A percentile compares a stretch with the other conserved stretches of the same genome.
These are phyloP conservation scores for Globisporangium nunn DNA, from an alignment of 352 stramenopile genomes.

Conservation along the genomic window DNA sequence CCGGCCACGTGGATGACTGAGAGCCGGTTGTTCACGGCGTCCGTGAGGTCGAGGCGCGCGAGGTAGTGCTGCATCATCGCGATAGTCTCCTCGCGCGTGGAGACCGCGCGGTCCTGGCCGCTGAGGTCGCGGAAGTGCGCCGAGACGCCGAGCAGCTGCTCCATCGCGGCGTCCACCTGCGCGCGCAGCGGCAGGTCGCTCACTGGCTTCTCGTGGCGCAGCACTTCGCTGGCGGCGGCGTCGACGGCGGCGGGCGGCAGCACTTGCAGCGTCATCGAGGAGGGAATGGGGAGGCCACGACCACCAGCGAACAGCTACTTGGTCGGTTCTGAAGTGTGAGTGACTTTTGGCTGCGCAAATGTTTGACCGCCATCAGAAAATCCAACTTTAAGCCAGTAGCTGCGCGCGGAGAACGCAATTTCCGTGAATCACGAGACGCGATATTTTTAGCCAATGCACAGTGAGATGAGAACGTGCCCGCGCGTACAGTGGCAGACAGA, in stretches of 20 bases:
- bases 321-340: background rate
- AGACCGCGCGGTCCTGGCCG: conserved; percentile 56
- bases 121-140: conserved; percentile 62
- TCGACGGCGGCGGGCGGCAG: conserved; percentile 3
- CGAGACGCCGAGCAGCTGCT: conserved; percentile 51
- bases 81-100: conserved; percentile 70
- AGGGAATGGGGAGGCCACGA: background rate
- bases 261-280: conserved; percentile 10
- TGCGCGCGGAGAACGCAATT: too few relatives aligned
- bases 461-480: too few relatives aligned
- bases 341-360: background rate
- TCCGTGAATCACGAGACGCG: too few relatives aligned
- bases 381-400: background rate
- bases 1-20: conserved; percentile 91
- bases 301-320: background rate
- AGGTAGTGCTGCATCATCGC: conserved; percentile 82
- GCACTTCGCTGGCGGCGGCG: background rate
- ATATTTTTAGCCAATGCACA: background rate
- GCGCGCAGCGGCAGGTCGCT: conserved; percentile 7
- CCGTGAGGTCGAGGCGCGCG: conserved; percentile 34
- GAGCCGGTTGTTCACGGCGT: conserved; percentile 36
- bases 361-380: background rate
- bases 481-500: too few relatives aligned
- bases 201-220: background rate
- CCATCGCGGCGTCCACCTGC: conserved; percentile 51